These are phyloP conservation scores for Quambalaria eucalypti DNA, from an alignment of 1,284 basidiomycete species.

Conservation along the genomic window DNA sequence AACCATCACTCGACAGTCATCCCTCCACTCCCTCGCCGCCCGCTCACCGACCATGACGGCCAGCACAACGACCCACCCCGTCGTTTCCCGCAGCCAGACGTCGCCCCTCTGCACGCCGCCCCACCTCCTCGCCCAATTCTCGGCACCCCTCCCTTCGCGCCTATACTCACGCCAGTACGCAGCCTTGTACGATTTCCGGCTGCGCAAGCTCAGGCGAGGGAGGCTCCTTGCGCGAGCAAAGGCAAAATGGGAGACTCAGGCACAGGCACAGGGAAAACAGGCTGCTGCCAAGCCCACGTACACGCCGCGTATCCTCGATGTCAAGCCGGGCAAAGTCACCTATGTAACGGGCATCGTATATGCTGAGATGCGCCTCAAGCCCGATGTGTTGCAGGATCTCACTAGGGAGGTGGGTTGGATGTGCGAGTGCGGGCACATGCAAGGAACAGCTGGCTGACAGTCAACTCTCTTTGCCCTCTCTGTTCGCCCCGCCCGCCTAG, in stretches of 20 bases:
- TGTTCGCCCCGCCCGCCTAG: conserved; percentile 52
- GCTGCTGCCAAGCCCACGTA: conserved; percentile 50
- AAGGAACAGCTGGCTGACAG: neutral
- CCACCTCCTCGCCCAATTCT: neutral
- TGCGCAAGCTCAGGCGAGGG: conserved; percentile 32
- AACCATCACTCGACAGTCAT: too few relatives aligned
- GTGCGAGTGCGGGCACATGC: neutral
- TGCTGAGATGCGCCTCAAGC: conserved; percentile 95
- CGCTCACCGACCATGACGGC: too few relatives aligned
- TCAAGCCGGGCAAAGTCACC: conserved; percentile 72
- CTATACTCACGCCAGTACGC: conserved; percentile 39
- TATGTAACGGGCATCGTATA: conserved; percentile 92
- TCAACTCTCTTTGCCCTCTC: neutral
- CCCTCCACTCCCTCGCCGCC: too few relatives aligned
- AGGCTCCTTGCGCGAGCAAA: conserved; percentile 26
- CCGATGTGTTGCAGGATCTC: conserved; percentile 89
- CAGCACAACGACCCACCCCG: neutral
- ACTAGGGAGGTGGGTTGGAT: conserved; percentile 64
- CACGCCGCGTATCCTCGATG: conserved; percentile 77
- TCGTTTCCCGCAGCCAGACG: neutral
- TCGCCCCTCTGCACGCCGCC: neutral
- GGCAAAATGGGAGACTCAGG: conserved; percentile 9
- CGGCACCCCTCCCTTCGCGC: conserved; percentile 23
- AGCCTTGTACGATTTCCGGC: conserved; percentile 44
- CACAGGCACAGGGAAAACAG: neutral